Evolutionary conservation across 495 filamentous ascomycete genomes (phyloP).

Genomic region (Penicillium paxilli): DNA sequence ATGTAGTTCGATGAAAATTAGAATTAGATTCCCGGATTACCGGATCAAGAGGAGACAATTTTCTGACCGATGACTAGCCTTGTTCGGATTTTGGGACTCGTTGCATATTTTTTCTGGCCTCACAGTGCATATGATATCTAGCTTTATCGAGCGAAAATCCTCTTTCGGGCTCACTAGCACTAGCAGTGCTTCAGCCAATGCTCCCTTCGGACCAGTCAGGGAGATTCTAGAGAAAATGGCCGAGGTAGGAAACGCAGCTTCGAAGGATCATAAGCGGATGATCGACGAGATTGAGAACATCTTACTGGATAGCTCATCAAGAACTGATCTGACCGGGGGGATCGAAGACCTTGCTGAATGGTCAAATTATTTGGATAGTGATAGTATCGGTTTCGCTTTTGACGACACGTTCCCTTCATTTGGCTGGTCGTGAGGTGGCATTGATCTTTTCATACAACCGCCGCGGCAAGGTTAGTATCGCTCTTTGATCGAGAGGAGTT

Average conservation of each 20-base stretch:
- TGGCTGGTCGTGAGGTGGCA: neutral
- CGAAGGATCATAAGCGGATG: slow-evolving; percentile 1
- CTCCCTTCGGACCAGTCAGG: neutral
- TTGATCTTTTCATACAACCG: too few relatives aligned
- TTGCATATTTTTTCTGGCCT: slow-evolving; percentile 4
- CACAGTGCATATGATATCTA: neutral
- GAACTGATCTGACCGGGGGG: neutral
- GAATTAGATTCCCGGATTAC: neutral
- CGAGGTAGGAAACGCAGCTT: neutral
- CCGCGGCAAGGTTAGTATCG: too few relatives aligned
- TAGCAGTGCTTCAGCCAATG: neutral
- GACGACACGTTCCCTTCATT: neutral
- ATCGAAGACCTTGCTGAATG: neutral
- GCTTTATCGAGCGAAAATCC: neutral
- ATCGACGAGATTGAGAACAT: neutral
- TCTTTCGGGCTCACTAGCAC: too few relatives aligned
- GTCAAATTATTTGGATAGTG: neutral
- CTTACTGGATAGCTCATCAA: neutral
- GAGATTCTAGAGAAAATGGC: neutral
- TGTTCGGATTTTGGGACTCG: slow-evolving; percentile 3
- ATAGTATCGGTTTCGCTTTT: neutral
- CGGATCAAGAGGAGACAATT: neutral
- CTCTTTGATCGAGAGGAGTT: too few relatives aligned
- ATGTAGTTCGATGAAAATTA: neutral
- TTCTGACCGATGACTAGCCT: neutral